Evolutionary conservation across 1,284 basidiomycete species (phyloP).

Genomic region (Fomitiporia mediterranea): DNA sequence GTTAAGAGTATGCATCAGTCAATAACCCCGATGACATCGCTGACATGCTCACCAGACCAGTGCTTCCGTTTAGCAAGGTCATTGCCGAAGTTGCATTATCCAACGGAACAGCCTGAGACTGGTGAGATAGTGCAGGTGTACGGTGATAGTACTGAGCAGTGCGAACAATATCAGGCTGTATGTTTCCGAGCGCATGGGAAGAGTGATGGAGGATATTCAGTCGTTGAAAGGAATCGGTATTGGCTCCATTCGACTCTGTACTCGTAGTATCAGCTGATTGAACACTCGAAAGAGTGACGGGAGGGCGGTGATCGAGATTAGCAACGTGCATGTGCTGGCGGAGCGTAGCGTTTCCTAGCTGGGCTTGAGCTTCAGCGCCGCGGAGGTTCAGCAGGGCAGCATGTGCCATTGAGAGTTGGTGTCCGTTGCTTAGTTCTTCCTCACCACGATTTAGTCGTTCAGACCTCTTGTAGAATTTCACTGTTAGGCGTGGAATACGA

Average conservation of each 20-base stretch:
- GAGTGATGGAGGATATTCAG: background rate
- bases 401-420: conserved; percentile 66
- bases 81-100: background rate
- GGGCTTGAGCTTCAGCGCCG: conserved; percentile 47
- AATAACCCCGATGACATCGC: too few species aligned
- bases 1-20: too few species aligned
- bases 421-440: conserved; percentile 10
- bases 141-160: background rate
- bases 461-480: too few species aligned
- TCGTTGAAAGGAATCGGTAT: background rate
- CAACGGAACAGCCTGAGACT: background rate
- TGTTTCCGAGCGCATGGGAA: background rate
- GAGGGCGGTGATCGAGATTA: background rate
- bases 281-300: background rate
- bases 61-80: background rate
- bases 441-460: conserved; percentile 19
- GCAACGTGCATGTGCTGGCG: background rate
- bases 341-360: conserved; percentile 9
- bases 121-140: background rate
- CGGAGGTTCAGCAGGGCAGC: conserved; percentile 68
- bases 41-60: background rate
- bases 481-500: too few species aligned
- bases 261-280: background rate
- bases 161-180: background rate
- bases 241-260: background rate